A percentile compares a stretch with the other conserved stretches of the same genome.
These are phyloP conservation scores for Neopestalotiopsis sp. DNA, from an alignment of 2,329 filamentous ascomycete genomes.

Conservation along the genomic window DNA sequence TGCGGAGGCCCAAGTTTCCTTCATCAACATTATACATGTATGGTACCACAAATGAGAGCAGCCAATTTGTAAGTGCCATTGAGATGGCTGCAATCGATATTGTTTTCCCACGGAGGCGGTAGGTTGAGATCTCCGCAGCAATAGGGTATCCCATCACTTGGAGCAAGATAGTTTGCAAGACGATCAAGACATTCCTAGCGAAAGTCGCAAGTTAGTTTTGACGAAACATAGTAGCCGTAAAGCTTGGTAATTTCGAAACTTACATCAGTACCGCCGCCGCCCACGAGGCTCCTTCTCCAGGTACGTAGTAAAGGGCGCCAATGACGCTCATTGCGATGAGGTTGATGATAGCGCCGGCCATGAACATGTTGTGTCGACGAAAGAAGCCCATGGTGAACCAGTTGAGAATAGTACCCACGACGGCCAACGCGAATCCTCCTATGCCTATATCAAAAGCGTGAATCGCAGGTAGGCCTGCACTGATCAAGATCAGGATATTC, in stretches of 20 bases:
- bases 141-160: not conserved
- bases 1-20: not conserved
- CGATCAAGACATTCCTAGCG: not conserved
- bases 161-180: not conserved
- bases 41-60: not conserved
- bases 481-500: not conserved
- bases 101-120: not conserved
- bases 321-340: not conserved
- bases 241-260: not conserved
- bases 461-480: not conserved
- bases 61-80: not conserved
- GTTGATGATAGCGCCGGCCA: not conserved
- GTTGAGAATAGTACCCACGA: not conserved
- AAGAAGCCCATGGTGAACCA: slow-evolving; percentile 9
- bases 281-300: not conserved
- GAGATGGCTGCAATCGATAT: slow-evolving; percentile 1
- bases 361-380: not conserved
- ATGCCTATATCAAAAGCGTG: not conserved
- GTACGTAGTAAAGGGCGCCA: not conserved
- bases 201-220: not conserved
- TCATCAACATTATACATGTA: slow-evolving; percentile 1
- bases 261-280: not conserved
- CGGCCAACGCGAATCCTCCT: not conserved
- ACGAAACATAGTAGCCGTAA: not conserved
- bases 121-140: not conserved